Percentiles rank a stretch among this genome's conserved stretches.
These are phyloP conservation scores for Vaccinium corymbosum DNA, from an alignment of 148 eudicot species.

Conservation along the genomic window DNA sequence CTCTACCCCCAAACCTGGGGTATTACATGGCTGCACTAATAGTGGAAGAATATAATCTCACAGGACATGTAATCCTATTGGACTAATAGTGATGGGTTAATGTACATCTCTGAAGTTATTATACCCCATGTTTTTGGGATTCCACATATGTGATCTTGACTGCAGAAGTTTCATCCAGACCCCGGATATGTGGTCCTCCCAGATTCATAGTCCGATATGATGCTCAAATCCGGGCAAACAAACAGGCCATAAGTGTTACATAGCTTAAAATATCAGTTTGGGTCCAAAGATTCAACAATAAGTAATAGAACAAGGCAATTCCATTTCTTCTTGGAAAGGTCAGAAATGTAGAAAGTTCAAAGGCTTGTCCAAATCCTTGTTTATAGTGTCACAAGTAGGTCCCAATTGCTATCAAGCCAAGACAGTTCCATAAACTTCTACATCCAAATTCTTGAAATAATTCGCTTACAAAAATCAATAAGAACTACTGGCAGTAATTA, in stretches of 20 bases:
- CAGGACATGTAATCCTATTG: background rate
- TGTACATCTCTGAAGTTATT: background rate
- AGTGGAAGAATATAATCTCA: background rate
- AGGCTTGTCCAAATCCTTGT: background rate
- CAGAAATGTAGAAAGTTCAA: background rate
- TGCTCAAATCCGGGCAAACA: background rate
- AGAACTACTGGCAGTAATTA: background rate
- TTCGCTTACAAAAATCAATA: background rate
- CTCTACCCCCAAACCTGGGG: no score
- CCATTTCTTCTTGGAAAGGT: background rate
- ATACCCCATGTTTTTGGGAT: background rate
- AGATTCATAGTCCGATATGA: background rate
- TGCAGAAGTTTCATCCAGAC: background rate
- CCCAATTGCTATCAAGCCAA: background rate
- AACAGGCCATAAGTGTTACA: background rate
- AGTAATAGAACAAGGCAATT: background rate
- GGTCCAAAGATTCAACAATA: background rate
- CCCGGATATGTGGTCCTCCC: background rate
- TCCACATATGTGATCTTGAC: background rate
- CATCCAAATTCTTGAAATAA: background rate
- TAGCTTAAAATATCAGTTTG: background rate
- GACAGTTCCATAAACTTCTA: background rate
- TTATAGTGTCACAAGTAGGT: constrained; percentile 7
- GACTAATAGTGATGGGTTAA: background rate
- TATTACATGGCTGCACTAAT: background rate